phyloP scores from a whole-genome alignment of 1,284 basidiomycete species.

The Microbotryum saponariae region DNA sequence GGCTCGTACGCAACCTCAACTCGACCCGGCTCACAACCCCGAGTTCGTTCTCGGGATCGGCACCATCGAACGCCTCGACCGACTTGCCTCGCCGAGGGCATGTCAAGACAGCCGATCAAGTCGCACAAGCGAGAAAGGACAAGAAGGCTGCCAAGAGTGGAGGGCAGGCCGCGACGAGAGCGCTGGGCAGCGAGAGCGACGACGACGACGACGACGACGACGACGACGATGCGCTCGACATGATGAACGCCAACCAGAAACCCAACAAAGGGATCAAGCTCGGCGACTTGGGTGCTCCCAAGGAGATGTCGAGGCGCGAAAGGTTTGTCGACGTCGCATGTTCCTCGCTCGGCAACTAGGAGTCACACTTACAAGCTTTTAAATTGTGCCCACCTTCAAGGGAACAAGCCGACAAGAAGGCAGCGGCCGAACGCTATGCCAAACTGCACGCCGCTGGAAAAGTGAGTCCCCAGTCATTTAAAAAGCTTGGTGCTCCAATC shows the following conservation, averaged over 20 bases:
- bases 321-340: slow-evolving; percentile 46
- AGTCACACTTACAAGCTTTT: too few relatives aligned
- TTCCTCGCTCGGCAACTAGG: too few relatives aligned
- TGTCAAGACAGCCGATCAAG: slow-evolving; percentile 2
- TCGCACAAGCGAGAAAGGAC: slow-evolving; percentile 12
- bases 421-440: slow-evolving; percentile 67
- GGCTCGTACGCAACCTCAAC: too few relatives aligned
- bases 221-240: slow-evolving; percentile 9
- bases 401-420: slow-evolving; percentile 80
- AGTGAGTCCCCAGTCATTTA: slow-evolving; percentile 18
- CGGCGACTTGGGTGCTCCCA: slow-evolving; percentile 38
- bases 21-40: too few relatives aligned
- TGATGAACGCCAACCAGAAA: slow-evolving; percentile 16
- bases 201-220: slow-evolving; percentile 24
- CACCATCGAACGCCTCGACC: too few relatives aligned
- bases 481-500: background rate
- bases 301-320: slow-evolving; percentile 59
- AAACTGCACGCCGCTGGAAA: slow-evolving; percentile 59
- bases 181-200: slow-evolving; percentile 3
- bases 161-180: slow-evolving; percentile 28
- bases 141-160: slow-evolving; percentile 23
- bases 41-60: too few relatives aligned
- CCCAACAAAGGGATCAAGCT: slow-evolving; percentile 14
- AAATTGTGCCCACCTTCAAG: slow-evolving; percentile 44
- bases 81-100: background rate